Conservation (phyloP, 2,329 filamentous ascomycete species). For the Neurospora sp. region DNA sequence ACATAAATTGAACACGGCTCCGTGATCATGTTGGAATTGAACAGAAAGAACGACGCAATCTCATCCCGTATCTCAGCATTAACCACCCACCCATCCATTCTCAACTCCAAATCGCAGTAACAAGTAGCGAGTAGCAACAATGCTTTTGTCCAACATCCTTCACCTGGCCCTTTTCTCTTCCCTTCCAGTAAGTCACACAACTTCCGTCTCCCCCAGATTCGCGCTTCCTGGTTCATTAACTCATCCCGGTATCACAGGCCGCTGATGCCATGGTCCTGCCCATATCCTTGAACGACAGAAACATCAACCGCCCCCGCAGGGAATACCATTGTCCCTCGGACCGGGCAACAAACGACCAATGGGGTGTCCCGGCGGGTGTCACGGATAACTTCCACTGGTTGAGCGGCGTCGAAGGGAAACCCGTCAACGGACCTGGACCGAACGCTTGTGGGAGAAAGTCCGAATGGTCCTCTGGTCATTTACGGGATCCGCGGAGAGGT, state of each 20-base stretch:
- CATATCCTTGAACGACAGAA: background rate
- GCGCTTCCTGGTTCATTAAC: background rate
- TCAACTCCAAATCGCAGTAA: background rate
- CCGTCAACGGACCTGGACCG: background rate
- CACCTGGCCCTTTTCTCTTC: background rate
- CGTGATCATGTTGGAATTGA: background rate
- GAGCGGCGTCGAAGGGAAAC: background rate
- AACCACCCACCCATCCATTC: too few species aligned
- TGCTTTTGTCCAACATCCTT: background rate
- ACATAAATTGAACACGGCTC: background rate
- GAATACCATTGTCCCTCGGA: background rate
- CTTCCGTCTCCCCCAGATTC: background rate
- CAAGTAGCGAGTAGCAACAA: background rate
- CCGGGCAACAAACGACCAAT: background rate
- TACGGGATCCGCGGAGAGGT: background rate
- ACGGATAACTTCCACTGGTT: background rate
- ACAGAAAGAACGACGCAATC: background rate
- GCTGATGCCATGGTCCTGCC: background rate
- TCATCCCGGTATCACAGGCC: background rate
- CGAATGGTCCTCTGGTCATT: background rate
- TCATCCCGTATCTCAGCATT: background rate
- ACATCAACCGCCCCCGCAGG: background rate
- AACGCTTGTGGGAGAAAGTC: background rate
- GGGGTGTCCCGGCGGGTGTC: background rate
- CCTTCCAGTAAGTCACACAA: background rate